Evolutionary conservation across 495 filamentous ascomycete genomes (phyloP).

Genomic region (Hypoxylon subgilvum): DNA sequence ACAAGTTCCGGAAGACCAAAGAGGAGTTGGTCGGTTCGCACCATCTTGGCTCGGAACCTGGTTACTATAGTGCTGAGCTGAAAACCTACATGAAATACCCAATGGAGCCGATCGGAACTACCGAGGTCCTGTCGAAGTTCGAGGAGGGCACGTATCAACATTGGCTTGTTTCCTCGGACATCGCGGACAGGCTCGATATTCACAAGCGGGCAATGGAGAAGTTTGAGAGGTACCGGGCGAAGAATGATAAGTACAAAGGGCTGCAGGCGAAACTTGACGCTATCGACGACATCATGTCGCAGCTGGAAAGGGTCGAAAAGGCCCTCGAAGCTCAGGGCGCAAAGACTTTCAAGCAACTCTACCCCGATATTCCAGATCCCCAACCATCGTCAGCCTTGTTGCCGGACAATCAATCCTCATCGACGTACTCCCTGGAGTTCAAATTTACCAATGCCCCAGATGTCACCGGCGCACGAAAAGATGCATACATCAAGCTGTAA

Average conservation of each 20-base stretch:
- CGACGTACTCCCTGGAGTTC: conserved; percentile 55
- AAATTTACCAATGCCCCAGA: conserved; percentile 53
- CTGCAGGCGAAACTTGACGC: conserved; percentile 58
- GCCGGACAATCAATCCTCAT: conserved; percentile 2
- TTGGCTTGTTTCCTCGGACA: conserved; percentile 51
- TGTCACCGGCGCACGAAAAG: conserved; percentile 56
- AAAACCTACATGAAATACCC: neutral
- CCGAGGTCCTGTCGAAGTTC: conserved; percentile 53
- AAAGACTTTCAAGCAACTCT: conserved; percentile 68
- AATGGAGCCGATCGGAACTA: conserved; percentile 23
- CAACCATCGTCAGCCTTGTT: neutral
- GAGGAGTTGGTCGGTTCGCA: conserved; percentile 26
- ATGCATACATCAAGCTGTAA: conserved; percentile 63
- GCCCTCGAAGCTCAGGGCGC: conserved; percentile 61
- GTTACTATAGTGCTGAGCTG: conserved; percentile 8
- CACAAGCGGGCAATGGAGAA: conserved; percentile 32
- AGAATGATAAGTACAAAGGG: conserved; percentile 41
- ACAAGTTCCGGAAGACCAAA: conserved; percentile 51
- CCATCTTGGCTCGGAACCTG: neutral
- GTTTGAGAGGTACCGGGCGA: conserved; percentile 43
- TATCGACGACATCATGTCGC: conserved; percentile 52
- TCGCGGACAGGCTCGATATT: conserved; percentile 17
- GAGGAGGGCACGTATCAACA: conserved; percentile 59
- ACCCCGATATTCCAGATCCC: conserved; percentile 55
- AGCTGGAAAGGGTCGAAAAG: conserved; percentile 60